Evolutionary conservation across 805 yeast genomes (phyloP), one percentile per base, ranked within the genome.

Genomic region (Brettanomyces bruxellensis): DNA sequence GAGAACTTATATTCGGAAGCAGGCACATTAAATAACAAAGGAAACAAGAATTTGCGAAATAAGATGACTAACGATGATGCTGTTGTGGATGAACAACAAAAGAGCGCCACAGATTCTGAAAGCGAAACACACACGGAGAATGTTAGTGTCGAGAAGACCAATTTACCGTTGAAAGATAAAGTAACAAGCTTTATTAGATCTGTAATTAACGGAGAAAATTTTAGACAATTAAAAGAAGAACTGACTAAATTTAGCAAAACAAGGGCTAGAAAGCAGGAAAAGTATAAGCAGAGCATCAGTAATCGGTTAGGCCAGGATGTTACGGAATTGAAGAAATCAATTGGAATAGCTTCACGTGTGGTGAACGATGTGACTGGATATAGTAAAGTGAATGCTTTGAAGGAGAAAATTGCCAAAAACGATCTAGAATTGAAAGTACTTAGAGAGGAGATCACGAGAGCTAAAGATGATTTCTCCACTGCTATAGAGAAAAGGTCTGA

Each of bases 301-400:
- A 70, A 74, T 47, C 69, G 66, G 50, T 53, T 80, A 23, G 76
- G 68, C 38, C 52, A 64, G n/a, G 75, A 74, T 55, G 66, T 80
- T 23, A 77, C 72, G 48, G 76, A 81, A 2, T 57, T 81, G 39
- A 83, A 74, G 49, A 78, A 72, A 14, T 73, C 85, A 1, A 68
- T 80, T 5, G 70, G 75, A 45, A 72, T 79, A 0, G 83, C 86
- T 0, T 75, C 86, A 0, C 72, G 78, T 49, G 76, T 90, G 2
- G 70, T 91, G 34, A 93, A 93, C 57, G 96, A 89, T 55, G 81
- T 89, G 9, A 91, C 99, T 0, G 99, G 99, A 0, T 93, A 93
- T 62, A 75, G 88, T 0, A 71, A 81, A 18, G 86, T 93, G 47
- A 95, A 86, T 57, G 69, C 72, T 48, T 65, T 91, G 55, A 83